These are phyloP conservation scores for Discostella stelligera DNA, from an alignment of 352 stramenopile genomes.

Conservation along the genomic window DNA sequence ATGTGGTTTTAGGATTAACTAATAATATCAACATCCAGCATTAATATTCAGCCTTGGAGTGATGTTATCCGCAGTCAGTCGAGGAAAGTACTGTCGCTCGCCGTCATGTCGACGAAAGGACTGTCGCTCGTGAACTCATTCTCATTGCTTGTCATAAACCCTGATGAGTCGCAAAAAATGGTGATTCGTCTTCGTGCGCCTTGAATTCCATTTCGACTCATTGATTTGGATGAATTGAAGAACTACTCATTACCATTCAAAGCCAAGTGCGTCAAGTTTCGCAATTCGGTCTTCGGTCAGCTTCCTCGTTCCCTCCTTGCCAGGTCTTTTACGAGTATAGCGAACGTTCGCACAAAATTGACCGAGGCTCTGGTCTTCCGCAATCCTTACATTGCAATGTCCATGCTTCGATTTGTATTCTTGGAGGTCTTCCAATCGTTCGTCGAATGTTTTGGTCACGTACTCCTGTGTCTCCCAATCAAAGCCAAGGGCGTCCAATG, in stretches of 20 bases:
- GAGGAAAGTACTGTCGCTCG: no score
- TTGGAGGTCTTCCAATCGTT: conserved; percentile 3
- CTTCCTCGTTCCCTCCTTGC: conserved; percentile 10
- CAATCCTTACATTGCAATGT: conserved; percentile 12
- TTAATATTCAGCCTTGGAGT: no score
- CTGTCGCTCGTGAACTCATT: no score
- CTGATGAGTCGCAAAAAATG: no score
- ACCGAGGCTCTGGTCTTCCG: conserved; percentile 10
- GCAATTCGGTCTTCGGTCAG: conserved; percentile 12
- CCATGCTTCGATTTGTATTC: conserved; percentile 10
- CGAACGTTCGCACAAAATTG: conserved; percentile 12
- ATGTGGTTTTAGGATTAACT: no score
- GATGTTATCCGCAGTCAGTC: no score
- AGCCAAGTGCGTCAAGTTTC: conserved; percentile 10
- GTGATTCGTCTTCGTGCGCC: background rate
- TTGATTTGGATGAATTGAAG: background rate
- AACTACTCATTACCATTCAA: conserved; percentile 12
- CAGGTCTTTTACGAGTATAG: background rate
- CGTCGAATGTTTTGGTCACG: background rate
- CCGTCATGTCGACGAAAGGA: no score
- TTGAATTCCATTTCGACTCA: background rate
- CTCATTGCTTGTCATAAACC: no score
- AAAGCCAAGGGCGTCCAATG: conserved; percentile 29
- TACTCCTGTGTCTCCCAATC: conserved; percentile 24
- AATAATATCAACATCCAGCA: no score